phyloP scores from a whole-genome alignment of 441 rosid genomes.

The Daphne laureola region DNA sequence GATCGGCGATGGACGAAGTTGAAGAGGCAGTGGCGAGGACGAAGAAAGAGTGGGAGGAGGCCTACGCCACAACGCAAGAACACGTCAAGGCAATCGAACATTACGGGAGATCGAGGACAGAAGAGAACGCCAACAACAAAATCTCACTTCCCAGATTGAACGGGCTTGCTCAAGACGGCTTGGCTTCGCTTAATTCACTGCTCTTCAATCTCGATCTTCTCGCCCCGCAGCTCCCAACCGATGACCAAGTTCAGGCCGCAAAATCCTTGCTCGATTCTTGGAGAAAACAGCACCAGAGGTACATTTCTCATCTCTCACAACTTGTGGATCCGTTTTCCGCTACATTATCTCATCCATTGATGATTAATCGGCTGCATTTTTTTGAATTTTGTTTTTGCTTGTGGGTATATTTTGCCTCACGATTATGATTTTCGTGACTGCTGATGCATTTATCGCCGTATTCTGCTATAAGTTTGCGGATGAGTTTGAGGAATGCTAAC shows the following conservation, averaged over 20 bases:
- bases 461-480: constrained; percentile 44
- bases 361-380: not conserved
- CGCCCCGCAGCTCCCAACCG: constrained; percentile 70
- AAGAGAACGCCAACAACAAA: constrained; percentile 32
- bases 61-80: constrained; percentile 37
- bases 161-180: constrained; percentile 76
- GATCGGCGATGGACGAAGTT: constrained; percentile 56
- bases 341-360: not conserved
- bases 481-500: constrained; percentile 73
- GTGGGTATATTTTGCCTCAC: not conserved
- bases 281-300: constrained; percentile 55
- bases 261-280: constrained; percentile 54
- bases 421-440: not conserved
- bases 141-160: constrained; percentile 68
- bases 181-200: constrained; percentile 66
- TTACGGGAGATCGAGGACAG: constrained; percentile 39
- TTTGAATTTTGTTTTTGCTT: constrained; percentile 1
- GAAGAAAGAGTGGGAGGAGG: constrained; percentile 83
- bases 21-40: constrained; percentile 72
- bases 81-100: constrained; percentile 51
- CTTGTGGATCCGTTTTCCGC: not conserved
- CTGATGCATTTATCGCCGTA: not conserved
- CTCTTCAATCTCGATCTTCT: constrained; percentile 80
- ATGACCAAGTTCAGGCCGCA: constrained; percentile 56
- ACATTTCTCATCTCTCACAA: not conserved